Conservation (phyloP, 164 flowering plant species). For the Aristolochia contorta region DNA sequence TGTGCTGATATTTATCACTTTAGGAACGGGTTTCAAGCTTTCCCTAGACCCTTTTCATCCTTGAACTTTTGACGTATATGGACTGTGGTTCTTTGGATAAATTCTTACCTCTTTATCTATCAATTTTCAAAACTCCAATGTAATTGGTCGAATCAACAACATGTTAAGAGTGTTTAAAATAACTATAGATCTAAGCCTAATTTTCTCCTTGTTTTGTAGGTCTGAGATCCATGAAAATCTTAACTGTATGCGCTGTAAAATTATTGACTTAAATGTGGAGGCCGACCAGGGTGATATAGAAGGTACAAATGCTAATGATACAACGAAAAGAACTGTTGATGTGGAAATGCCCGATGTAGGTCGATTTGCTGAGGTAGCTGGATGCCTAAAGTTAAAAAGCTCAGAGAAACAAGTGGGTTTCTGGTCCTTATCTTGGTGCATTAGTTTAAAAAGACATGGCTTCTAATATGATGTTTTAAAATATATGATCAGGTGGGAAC, state of each 20-base stretch:
- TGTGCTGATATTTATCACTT: too few species aligned
- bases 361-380: slow-evolving; percentile 76
- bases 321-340: slow-evolving; percentile 28
- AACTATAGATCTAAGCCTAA: not conserved
- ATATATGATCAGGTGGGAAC: slow-evolving; percentile 52
- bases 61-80: too few species aligned
- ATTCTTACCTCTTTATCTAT: too few species aligned
- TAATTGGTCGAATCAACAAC: too few species aligned
- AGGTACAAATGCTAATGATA: slow-evolving; percentile 13
- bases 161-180: not conserved
- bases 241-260: slow-evolving; percentile 71
- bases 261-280: slow-evolving; percentile 9
- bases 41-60: too few species aligned
- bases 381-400: slow-evolving; percentile 56
- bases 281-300: slow-evolving; percentile 13
- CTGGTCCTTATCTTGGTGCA: not conserved
- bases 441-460: not conserved
- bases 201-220: slow-evolving; percentile 22
- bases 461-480: slow-evolving; percentile 1
- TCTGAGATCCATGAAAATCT: slow-evolving; percentile 93
- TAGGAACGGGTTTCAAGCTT: too few species aligned
- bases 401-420: slow-evolving; percentile 75
- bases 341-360: slow-evolving; percentile 46
- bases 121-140: too few species aligned
- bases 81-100: too few species aligned